phyloP scores from a whole-genome alignment of 352 stramenopile genomes.

The Globisporangium spiculum region DNA sequence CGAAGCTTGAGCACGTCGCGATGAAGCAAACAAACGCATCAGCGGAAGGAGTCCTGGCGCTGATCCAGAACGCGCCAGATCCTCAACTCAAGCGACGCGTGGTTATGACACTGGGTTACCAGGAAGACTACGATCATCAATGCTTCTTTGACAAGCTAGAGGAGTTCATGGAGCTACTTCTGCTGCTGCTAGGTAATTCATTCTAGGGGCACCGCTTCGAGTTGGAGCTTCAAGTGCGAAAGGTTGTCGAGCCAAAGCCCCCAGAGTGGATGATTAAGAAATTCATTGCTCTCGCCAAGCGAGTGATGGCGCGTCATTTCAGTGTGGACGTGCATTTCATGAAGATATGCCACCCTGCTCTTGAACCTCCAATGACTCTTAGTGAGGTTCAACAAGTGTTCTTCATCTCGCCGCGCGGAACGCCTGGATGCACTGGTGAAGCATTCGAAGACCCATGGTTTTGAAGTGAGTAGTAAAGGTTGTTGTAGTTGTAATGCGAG shows the following conservation, averaged over 20 bases:
- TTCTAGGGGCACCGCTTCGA: background rate
- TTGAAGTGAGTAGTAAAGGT: too few species aligned
- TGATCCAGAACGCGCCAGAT: background rate
- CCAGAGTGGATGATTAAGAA: background rate
- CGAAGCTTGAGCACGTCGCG: background rate
- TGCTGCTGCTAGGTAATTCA: background rate
- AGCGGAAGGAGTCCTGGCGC: background rate
- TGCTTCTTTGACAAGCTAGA: background rate
- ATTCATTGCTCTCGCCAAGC: background rate
- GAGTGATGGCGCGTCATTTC: background rate
- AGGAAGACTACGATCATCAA: background rate
- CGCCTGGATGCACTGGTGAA: background rate
- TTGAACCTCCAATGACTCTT: background rate
- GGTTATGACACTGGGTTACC: background rate
- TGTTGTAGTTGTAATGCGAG: too few species aligned
- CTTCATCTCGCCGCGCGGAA: background rate
- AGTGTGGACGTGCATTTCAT: background rate
- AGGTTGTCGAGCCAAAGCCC: background rate
- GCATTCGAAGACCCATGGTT: background rate
- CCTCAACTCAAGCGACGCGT: background rate
- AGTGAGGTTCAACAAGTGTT: background rate
- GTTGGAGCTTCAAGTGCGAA: background rate
- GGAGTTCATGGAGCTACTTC: conserved; percentile 1
- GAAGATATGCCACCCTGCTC: too few species aligned
- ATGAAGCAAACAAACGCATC: conserved; percentile 1